These are phyloP conservation scores for Lumnitzera racemosa DNA, from an alignment of 345 rosid genomes.

Conservation along the genomic window DNA sequence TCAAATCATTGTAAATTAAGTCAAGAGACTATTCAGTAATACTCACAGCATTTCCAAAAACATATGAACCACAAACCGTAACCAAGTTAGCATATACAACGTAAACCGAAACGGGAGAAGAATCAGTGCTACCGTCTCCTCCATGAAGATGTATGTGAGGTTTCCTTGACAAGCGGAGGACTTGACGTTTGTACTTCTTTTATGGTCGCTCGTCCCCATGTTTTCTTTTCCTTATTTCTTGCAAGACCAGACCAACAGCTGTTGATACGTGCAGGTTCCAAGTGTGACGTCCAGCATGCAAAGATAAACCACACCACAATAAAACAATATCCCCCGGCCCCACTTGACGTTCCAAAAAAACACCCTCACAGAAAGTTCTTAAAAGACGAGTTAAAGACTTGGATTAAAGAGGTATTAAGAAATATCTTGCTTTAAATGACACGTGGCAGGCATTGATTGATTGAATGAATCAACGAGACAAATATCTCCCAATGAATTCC, in stretches of 20 bases:
- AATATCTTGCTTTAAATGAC: too few relatives aligned
- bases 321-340: too few relatives aligned
- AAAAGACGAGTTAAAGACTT: too few relatives aligned
- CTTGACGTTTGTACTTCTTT: constrained; percentile 12
- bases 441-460: too few relatives aligned
- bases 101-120: constrained; percentile 15
- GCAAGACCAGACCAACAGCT: constrained; percentile 1
- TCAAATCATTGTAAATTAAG: background rate
- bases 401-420: too few relatives aligned
- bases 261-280: background rate
- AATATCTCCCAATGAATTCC: too few relatives aligned
- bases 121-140: constrained; percentile 1
- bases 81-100: constrained; percentile 23
- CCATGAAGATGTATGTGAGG: background rate
- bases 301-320: too few relatives aligned
- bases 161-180: constrained; percentile 19
- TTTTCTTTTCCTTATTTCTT: constrained; percentile 2
- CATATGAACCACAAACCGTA: constrained; percentile 38
- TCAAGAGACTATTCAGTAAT: background rate
- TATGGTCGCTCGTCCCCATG: constrained; percentile 6
- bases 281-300: background rate
- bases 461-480: too few relatives aligned
- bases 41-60: constrained; percentile 48
- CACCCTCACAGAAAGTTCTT: too few relatives aligned
- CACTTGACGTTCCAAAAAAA: too few relatives aligned